Conservation (phyloP, 2,329 filamentous ascomycete species). For the Hypoxylon sp. region DNA sequence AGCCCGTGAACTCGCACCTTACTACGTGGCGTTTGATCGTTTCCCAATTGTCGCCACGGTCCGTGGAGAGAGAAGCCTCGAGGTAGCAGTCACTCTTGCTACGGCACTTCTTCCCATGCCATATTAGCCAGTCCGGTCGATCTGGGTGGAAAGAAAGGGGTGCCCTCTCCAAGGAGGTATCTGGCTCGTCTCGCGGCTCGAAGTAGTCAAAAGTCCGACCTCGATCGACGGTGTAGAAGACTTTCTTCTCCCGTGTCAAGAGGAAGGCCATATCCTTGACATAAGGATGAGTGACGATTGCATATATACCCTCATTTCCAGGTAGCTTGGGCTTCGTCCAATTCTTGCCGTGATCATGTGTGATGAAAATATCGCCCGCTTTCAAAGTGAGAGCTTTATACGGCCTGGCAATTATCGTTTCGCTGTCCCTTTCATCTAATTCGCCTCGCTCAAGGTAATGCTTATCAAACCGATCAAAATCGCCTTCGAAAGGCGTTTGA, state of each 20-base stretch:
- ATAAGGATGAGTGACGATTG: slow-evolving; percentile 83
- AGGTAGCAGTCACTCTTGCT: slow-evolving; percentile 72
- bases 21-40: slow-evolving; percentile 80
- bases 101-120: slow-evolving; percentile 82
- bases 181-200: slow-evolving; percentile 72
- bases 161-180: slow-evolving; percentile 55
- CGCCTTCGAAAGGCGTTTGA: slow-evolving; percentile 74
- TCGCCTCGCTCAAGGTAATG: slow-evolving; percentile 85
- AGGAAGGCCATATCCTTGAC: slow-evolving; percentile 91
- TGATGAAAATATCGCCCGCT: slow-evolving; percentile 76
- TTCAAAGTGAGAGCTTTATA: slow-evolving; percentile 63
- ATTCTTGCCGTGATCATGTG: slow-evolving; percentile 88
- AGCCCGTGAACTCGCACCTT: slow-evolving; percentile 89
- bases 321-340: slow-evolving; percentile 78
- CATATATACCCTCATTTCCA: slow-evolving; percentile 76
- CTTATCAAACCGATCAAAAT: slow-evolving; percentile 67
- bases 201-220: slow-evolving; percentile 82
- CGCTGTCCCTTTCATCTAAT: slow-evolving; percentile 75
- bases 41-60: slow-evolving; percentile 86
- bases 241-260: slow-evolving; percentile 75
- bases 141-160: slow-evolving; percentile 86
- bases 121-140: slow-evolving; percentile 91
- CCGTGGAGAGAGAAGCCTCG: slow-evolving; percentile 81
- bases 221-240: slow-evolving; percentile 87
- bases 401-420: slow-evolving; percentile 75